These are phyloP conservation scores for Penicillium sp. DNA, from an alignment of 2,329 filamentous ascomycete species.

Conservation along the genomic window DNA sequence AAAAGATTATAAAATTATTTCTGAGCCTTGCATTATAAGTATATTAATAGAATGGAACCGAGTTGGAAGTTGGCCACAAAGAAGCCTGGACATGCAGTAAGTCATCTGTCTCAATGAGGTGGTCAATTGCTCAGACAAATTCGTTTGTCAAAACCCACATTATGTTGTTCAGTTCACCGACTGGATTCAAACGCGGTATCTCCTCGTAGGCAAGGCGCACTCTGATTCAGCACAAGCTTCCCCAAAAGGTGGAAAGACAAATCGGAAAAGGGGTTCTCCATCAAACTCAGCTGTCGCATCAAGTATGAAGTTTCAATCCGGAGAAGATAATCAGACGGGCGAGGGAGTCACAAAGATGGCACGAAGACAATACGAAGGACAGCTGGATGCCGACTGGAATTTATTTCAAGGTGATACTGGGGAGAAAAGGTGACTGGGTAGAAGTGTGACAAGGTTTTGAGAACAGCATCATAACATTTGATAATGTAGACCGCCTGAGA, in stretches of 20 bases:
- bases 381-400: background rate
- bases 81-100: conserved; percentile 60
- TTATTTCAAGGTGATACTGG: background rate
- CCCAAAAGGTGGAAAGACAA: background rate
- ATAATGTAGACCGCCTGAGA: too few relatives aligned
- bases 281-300: too few relatives aligned
- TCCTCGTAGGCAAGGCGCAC: conserved; percentile 61
- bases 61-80: conserved; percentile 77
- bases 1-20: background rate
- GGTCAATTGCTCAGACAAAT: conserved; percentile 71
- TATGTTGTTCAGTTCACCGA: conserved; percentile 76
- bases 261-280: background rate
- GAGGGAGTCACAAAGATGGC: background rate
- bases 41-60: background rate
- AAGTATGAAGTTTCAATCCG: too few relatives aligned
- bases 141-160: conserved; percentile 59
- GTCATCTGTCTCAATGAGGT: conserved; percentile 83
- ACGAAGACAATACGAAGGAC: background rate
- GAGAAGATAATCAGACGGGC: too few relatives aligned
- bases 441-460: too few relatives aligned
- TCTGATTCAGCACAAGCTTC: background rate
- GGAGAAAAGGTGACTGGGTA: too few relatives aligned
- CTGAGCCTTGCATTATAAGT: background rate
- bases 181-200: conserved; percentile 89
- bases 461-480: too few relatives aligned